Base-by-base conservation (phyloP, 306 rosid genomes). In the Carpinus fangiana region DNA sequence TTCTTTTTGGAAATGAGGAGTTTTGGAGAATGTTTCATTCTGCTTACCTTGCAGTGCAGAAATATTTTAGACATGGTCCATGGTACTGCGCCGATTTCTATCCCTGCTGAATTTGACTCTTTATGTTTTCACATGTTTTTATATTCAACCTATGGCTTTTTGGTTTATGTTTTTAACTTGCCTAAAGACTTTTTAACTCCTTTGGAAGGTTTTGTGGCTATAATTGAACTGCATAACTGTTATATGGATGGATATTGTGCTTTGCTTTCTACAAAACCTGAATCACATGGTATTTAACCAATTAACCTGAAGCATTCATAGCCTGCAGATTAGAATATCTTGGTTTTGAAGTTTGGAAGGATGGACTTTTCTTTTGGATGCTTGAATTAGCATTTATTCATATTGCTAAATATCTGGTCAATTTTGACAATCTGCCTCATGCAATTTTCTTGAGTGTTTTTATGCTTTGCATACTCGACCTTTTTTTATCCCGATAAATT, bases 21-120 rank as follows among this genome's bases (percentile, higher is more conserved):
- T 82, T 88, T 72, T 88, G 92, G 92, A 84, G 84, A 79, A 86
- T 88, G 92, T 88, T 88, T 77, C 92, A 86, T 55, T 67, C 84
- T 71, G 85, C 92, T 66, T 88, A 86, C 76, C 65, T 88, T 79
- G 89, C 86, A 53, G 92, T 84, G 74, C 92, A 86, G 88, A 86
- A 86, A 82, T 79, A 88, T 78, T 88, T 93, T 88, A 88, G 94
- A 93, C 96, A 95, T 20, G 98, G 97, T 75, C 89, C 98, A 79
- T 95, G 98, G 98, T 95, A 92, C 77, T 36, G 10, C 77, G 34
- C 51, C 16, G 23, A 57, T 80, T 74, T 76, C 41, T 56, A 54
- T 28, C 51, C 82, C n/a, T 50, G 53, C 51, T 55, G 77, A 70
- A 59, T 68, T 65, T 70, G 38, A 59, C n/a, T 55, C 65, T 23